Percentiles rank a stretch among this genome's conserved stretches.
Conservation (phyloP, 768 basidiomycete species). For the Russula abietina region DNA sequence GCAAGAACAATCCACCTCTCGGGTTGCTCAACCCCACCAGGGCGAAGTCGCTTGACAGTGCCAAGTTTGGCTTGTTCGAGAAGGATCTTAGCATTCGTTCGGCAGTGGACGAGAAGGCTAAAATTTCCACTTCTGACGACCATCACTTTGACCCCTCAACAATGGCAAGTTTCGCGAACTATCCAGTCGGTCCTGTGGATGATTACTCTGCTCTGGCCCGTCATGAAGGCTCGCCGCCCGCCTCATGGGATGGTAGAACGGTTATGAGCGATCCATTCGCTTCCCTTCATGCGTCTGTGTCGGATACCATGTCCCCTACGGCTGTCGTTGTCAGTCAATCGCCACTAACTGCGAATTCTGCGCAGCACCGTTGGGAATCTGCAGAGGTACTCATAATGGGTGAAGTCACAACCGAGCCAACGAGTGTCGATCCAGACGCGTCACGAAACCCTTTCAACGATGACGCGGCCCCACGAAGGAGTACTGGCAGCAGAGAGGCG, state of each 20-base stretch:
- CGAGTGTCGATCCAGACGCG: neutral
- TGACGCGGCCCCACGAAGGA: neutral
- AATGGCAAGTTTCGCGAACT: slow-evolving; percentile 23
- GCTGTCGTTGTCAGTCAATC: slow-evolving; percentile 20
- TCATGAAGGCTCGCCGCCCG: neutral
- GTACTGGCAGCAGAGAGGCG: neutral
- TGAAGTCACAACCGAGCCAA: neutral
- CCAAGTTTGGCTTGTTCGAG: slow-evolving; percentile 19
- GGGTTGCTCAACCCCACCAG: neutral
- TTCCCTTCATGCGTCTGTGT: slow-evolving; percentile 9
- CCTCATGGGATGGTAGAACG: slow-evolving; percentile 18
- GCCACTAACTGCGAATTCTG: slow-evolving; percentile 18
- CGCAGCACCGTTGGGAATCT: slow-evolving; percentile 23
- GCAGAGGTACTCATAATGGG: slow-evolving; percentile 24
- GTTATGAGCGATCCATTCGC: slow-evolving; percentile 16
- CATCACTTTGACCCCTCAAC: slow-evolving; percentile 22
- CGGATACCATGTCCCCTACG: slow-evolving; percentile 20
- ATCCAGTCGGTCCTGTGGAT: slow-evolving; percentile 6
- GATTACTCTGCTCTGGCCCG: slow-evolving; percentile 8
- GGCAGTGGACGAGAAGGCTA: slow-evolving; percentile 18
- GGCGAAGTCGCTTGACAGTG: neutral
- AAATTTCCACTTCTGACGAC: slow-evolving; percentile 8
- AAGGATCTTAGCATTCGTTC: slow-evolving; percentile 23
- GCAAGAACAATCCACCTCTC: neutral
- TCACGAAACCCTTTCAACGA: slow-evolving; percentile 20